Percentiles rank a stretch among this genome's conserved stretches.
Evolutionary conservation across 176 grass and related monocot species (phyloP).

Genomic region (Carex scoparia): DNA sequence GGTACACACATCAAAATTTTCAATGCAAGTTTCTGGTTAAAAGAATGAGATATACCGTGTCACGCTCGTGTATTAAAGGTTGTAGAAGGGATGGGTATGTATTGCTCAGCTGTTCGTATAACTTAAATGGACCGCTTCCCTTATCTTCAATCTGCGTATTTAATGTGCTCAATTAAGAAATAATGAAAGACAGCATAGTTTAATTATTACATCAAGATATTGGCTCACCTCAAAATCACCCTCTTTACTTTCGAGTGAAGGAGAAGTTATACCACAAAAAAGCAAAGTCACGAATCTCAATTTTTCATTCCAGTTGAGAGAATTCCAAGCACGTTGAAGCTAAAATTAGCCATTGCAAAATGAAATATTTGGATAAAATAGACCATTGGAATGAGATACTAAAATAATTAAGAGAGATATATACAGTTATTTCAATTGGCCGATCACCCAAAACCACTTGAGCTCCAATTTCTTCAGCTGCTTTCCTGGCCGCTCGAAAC

Average conservation of each 20-base stretch:
- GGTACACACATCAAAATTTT: not conserved
- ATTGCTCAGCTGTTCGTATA: constrained; percentile 59
- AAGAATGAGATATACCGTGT: constrained; percentile 44
- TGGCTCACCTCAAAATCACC: constrained; percentile 16
- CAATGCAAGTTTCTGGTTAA: not conserved
- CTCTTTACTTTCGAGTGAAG: constrained; percentile 26
- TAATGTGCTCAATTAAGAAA: not conserved
- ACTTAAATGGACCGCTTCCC: constrained; percentile 48
- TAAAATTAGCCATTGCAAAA: constrained; percentile 27
- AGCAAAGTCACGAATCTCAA: constrained; percentile 50
- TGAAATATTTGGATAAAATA: not conserved
- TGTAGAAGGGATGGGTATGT: constrained; percentile 83
- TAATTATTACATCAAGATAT: constrained; percentile 1
- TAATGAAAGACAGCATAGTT: not conserved
- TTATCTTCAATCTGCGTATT: constrained; percentile 39
- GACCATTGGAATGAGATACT: not conserved
- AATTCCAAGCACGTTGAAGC: constrained; percentile 94
- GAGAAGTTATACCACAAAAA: constrained; percentile 59
- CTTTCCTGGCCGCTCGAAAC: constrained; percentile 79
- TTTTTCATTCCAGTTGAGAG: constrained; percentile 69
- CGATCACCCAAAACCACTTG: constrained; percentile 94
- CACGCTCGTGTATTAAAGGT: constrained; percentile 81
- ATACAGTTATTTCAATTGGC: constrained; percentile 95
- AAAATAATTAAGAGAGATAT: not conserved
- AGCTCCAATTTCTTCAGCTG: constrained; percentile 85